Evolutionary conservation across 441 rosid species (phyloP).

Genomic region (Gossypium schwendimanii): DNA sequence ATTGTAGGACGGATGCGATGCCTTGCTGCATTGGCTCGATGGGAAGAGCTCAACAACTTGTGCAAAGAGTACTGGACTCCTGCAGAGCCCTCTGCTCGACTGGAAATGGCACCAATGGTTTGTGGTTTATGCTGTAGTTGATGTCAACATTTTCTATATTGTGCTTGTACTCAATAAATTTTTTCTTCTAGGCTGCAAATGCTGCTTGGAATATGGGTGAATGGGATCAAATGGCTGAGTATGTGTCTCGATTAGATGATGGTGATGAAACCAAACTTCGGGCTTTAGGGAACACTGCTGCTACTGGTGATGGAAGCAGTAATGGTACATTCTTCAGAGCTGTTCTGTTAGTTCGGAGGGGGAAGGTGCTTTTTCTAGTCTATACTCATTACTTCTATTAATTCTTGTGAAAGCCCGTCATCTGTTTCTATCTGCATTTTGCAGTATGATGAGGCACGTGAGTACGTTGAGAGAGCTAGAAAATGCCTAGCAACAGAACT

Average conservation of each 20-base stretch:
- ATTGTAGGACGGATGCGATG: constrained; percentile 90
- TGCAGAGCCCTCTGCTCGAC: constrained; percentile 93
- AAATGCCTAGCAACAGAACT: constrained; percentile 99
- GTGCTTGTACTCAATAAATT: constrained; percentile 16
- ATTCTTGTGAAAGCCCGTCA: background rate
- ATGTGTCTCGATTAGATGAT: constrained; percentile 92
- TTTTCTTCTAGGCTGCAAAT: constrained; percentile 66
- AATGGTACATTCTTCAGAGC: constrained; percentile 98
- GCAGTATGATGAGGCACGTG: constrained; percentile 95
- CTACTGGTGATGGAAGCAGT: constrained; percentile 94
- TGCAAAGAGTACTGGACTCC: constrained; percentile 99
- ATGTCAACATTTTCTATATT: constrained; percentile 7
- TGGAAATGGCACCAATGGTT: constrained; percentile 99
- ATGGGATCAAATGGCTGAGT: constrained; percentile 99
- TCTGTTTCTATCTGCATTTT: constrained; percentile 7
- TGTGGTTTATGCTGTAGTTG: constrained; percentile 24
- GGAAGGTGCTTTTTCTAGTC: constrained; percentile 47
- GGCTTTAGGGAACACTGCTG: constrained; percentile 83
- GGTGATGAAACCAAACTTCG: constrained; percentile 97
- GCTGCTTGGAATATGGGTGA: constrained; percentile 99
- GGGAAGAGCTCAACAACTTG: constrained; percentile 96
- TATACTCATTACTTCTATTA: background rate
- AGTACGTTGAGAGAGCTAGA: constrained; percentile 93
- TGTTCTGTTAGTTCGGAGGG: constrained; percentile 78
- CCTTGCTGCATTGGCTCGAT: constrained; percentile 97